Evolutionary conservation across 352 stramenopile species (phyloP), one percentile per base, ranked within the genome.

Genomic region (Phytophthora ohioensis): DNA sequence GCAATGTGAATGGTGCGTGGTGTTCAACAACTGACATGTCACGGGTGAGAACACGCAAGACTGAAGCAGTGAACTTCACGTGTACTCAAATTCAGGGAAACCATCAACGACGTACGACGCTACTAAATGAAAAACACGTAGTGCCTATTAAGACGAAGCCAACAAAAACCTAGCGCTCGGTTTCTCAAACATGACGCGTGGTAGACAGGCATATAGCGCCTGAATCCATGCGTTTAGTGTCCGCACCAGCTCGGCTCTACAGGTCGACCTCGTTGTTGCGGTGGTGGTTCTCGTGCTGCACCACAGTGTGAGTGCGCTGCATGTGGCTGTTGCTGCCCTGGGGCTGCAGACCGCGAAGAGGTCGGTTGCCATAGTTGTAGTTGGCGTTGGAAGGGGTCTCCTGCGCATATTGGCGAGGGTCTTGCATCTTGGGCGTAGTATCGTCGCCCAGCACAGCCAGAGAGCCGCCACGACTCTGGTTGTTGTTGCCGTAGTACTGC

Each of bases 231-330:
- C 35, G 34, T 55, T 42, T 65, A 41, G 49, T 60, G 36, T 69
- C 51, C 52, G 27, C 54, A 57, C 9, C 54, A 46, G 17, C 48
- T 48, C 30, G 4, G 12, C 42, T 74, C 58, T 81, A 81, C 57
- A 81, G 49, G 51, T 83, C 75, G 35, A 86, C 80, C 56, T 88
- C 80, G 67, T 88, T 80, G 65, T 65, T 82, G 60, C 78, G 78
- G 71, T 60, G 59, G 32, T 71, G 56, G 31, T 35, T 49, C 15
- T 76, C 64, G 38, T 76, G 68, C 59, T 70, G 68, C 55, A 77
- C 69, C 27, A 66, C 46, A 7, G 60, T 62, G 52, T 72, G 73
- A 6, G 64, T 80, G 21, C 69, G 73, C 56, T 66, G 56, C 67
- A 79, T 79, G 31, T 57, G 46, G 59, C 72, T 36, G 47, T 32